Percentiles rank a stretch among this genome's conserved stretches.
These are phyloP conservation scores for Penstemon barbatus DNA, from an alignment of 257 asterid genomes.

Conservation along the genomic window DNA sequence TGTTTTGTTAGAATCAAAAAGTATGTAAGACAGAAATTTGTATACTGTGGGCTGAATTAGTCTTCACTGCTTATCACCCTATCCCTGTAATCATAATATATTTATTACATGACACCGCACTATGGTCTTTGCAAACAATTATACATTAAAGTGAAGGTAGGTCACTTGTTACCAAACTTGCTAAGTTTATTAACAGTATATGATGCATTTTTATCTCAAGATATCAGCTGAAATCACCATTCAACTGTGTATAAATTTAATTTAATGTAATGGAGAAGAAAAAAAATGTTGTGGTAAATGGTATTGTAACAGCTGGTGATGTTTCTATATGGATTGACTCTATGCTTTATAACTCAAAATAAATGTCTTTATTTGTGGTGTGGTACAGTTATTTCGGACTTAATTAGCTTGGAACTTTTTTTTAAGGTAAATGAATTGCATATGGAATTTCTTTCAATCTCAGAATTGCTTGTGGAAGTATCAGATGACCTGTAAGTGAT, in stretches of 20 bases:
- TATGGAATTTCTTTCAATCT: slow-evolving; percentile 84
- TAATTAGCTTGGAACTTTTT: slow-evolving; percentile 52
- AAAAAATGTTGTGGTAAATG: neutral
- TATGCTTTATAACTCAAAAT: neutral
- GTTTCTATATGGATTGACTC: slow-evolving; percentile 2
- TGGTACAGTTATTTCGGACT: slow-evolving; percentile 24
- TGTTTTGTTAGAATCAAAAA: neutral
- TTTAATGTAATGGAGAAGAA: neutral
- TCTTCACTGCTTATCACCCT: neutral
- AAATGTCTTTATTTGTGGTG: neutral
- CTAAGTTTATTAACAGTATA: slow-evolving; percentile 2
- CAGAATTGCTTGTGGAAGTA: slow-evolving; percentile 91
- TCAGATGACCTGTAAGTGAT: slow-evolving; percentile 88
- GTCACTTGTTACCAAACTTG: neutral
- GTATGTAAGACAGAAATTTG: no score
- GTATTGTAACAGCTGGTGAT: neutral
- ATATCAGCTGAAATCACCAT: neutral
- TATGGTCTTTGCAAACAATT: slow-evolving; percentile 10
- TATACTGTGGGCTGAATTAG: slow-evolving; percentile 1
- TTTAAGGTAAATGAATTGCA: slow-evolving; percentile 83
- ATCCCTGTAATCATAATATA: neutral
- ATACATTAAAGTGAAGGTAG: slow-evolving; percentile 21
- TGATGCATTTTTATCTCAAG: neutral
- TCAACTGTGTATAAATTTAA: neutral
- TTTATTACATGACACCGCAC: neutral